These are phyloP conservation scores for Aspergillus affinis DNA, from an alignment of 495 filamentous ascomycete genomes.

Conservation along the genomic window DNA sequence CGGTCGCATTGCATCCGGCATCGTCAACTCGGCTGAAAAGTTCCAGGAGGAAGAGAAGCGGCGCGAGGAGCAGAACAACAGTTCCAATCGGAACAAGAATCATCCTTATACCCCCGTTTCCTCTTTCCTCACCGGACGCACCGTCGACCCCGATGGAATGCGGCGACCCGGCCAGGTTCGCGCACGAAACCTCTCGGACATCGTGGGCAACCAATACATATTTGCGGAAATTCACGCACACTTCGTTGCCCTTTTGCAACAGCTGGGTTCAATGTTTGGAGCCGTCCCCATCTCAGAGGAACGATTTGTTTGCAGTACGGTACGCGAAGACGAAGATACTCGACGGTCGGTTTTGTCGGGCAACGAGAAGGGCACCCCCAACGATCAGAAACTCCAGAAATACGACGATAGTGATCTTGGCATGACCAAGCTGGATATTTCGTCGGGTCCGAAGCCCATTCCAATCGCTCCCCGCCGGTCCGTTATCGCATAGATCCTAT, in stretches of 20 bases:
- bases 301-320: constrained; percentile 43
- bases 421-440: constrained; percentile 37
- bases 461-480: constrained; percentile 43
- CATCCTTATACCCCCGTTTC: constrained; percentile 56
- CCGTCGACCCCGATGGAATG: constrained; percentile 57
- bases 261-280: constrained; percentile 57
- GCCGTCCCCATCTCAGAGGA: constrained; percentile 45
- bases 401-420: constrained; percentile 37
- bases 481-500: constrained; percentile 35
- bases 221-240: constrained; percentile 82
- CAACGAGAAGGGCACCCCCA: constrained; percentile 17
- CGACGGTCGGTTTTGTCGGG: constrained; percentile 27
- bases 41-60: constrained; percentile 49
- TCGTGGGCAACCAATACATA: constrained; percentile 81
- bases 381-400: constrained; percentile 24
- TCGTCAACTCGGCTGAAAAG: constrained; percentile 63
- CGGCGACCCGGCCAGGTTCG: constrained; percentile 56
- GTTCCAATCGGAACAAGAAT: constrained; percentile 22
- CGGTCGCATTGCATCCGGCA: constrained; percentile 71
- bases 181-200: constrained; percentile 76
- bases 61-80: constrained; percentile 41
- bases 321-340: constrained; percentile 33
- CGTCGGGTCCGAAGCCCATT: constrained; percentile 44
- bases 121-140: constrained; percentile 63
- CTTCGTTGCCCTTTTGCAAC: constrained; percentile 73